phyloP scores from a whole-genome alignment of 176 grass and related monocot genomes.

The Aegilops bicornis region DNA sequence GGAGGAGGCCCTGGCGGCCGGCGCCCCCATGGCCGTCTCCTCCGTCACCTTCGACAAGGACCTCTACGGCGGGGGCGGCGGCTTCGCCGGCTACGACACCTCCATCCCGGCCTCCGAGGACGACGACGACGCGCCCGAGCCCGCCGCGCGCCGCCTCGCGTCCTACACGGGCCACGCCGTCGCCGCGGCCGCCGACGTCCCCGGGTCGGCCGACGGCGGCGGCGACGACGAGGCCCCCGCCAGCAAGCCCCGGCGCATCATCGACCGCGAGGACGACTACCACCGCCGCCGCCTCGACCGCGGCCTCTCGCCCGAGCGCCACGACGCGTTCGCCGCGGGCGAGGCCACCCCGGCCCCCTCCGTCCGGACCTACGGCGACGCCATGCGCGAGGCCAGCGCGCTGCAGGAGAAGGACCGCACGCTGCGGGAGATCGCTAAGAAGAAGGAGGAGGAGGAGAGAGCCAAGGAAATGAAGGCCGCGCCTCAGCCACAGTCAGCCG shows the following conservation, averaged over 20 bases:
- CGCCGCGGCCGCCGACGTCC: background rate
- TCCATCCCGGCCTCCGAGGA: conserved; percentile 91
- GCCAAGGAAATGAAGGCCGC: conserved; percentile 56
- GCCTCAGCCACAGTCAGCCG: conserved; percentile 33
- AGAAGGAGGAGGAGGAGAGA: conserved; percentile 59
- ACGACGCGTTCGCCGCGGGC: conserved; percentile 76
- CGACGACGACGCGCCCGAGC: conserved; percentile 51
- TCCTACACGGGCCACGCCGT: background rate
- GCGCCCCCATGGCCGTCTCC: conserved; percentile 41
- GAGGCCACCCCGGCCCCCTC: conserved; percentile 80
- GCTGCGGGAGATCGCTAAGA: conserved; percentile 69
- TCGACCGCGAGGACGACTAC: conserved; percentile 93
- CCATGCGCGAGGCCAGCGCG: conserved; percentile 66
- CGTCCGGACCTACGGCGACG: conserved; percentile 77
- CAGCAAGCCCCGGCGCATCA: conserved; percentile 62
- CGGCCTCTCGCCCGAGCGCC: conserved; percentile 72
- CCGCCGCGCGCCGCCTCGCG: background rate
- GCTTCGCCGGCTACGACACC: conserved; percentile 80
- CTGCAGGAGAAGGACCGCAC: conserved; percentile 67
- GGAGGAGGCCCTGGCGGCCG: conserved; percentile 54
- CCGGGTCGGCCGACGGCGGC: background rate
- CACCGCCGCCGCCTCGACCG: conserved; percentile 53
- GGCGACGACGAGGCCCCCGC: conserved; percentile 45
- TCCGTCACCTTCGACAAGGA: conserved; percentile 89
- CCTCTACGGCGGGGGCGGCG: conserved; percentile 69